These are phyloP conservation scores for Jackrogersella multiformis DNA, from an alignment of 495 filamentous ascomycete species.

Conservation along the genomic window DNA sequence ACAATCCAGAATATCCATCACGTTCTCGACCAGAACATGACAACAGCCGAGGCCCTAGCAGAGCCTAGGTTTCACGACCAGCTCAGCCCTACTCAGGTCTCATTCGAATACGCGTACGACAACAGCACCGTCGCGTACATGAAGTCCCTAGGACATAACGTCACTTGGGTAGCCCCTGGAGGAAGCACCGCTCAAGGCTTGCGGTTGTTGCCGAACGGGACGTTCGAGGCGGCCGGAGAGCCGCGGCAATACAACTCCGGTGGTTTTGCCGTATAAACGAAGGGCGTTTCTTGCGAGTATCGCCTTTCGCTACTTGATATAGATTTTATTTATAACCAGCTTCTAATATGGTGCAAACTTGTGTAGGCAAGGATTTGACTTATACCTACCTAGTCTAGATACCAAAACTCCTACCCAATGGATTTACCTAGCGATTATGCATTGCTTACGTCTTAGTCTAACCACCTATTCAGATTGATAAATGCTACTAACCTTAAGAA, in stretches of 20 bases:
- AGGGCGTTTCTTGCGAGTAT: background rate
- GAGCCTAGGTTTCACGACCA: conserved; percentile 84
- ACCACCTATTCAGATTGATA: background rate
- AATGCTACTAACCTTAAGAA: background rate
- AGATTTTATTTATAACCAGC: background rate
- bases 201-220: conserved; percentile 72
- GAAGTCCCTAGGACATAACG: conserved; percentile 72
- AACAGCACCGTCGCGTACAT: conserved; percentile 72
- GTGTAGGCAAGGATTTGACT: background rate
- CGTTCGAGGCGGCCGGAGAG: conserved; percentile 67
- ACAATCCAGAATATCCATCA: conserved; percentile 81
- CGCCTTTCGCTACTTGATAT: no score
- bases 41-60: conserved; percentile 67
- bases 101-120: conserved; percentile 77
- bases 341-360: background rate
- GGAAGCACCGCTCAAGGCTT: conserved; percentile 77
- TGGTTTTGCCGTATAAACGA: conserved; percentile 69
- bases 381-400: background rate
- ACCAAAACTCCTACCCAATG: no score
- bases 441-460: background rate
- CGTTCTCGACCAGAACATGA: conserved; percentile 71
- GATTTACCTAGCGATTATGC: no score
- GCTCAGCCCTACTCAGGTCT: conserved; percentile 72
- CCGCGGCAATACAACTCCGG: conserved; percentile 78
- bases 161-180: conserved; percentile 72